Base-by-base conservation (phyloP, 495 filamentous ascomycete species). In the Trichoderma orchidacearum region DNA sequence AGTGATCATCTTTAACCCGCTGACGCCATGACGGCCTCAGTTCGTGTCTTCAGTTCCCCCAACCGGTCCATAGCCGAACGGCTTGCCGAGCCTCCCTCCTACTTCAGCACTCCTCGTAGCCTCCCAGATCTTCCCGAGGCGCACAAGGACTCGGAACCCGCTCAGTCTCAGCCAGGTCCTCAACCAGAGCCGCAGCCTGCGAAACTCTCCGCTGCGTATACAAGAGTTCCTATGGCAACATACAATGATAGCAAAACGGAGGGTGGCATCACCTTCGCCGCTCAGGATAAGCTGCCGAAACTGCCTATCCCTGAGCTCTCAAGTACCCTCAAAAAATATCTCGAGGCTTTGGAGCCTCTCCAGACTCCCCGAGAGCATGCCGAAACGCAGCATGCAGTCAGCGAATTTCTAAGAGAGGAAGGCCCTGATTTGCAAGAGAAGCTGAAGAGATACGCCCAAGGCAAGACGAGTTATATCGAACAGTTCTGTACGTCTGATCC, bases 401-500 rank as follows among this genome's bases (percentile, higher is more conserved):
- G 83, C 18, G 94, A 96, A 35, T 98, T 98, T 61, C 68, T 95
- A 41, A 87, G 80, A 66, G 74, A 76, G 7, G 93, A 96, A 62
- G 93, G 93, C 0, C 88, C 85, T 0, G 80, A 85, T 38, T 73
- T 98, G 55, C 90, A 98, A 63, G 88, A 92, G 61, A 86, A 83
- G 69, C 70, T 98, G 52, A 93, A 89, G 76, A 86, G 86, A 68
- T 98, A 98, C 77, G 90, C 94, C n/a, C 80, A 78, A 5, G 90
- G 85, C 23, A 90, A 90, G 70, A 89, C 89, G 9, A 98, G 94
- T 68, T 98, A 94, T 66, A 97, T 98, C 59, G 93, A 98, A 66
- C 93, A 98, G 66, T 98, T 98, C 61, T 98, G 92, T 97, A 82
- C 58, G 91, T 80, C 21, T 31, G 12, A 15, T 25, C 34, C 12